These are phyloP conservation scores for Colletotrichum brevisporum DNA, from an alignment of 2,329 filamentous ascomycete species.

Conservation along the genomic window DNA sequence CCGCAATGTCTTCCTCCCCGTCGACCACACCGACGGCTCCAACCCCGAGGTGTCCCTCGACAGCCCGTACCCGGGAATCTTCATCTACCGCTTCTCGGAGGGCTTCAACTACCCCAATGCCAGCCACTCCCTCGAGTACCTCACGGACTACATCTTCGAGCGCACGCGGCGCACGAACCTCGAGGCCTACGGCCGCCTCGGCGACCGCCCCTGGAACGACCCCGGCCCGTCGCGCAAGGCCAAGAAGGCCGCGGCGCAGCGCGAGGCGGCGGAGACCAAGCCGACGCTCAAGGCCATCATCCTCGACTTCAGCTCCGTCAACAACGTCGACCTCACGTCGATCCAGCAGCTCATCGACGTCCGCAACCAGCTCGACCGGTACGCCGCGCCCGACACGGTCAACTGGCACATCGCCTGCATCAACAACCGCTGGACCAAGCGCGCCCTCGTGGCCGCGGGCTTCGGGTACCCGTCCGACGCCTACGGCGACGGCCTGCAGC, in stretches of 20 bases:
- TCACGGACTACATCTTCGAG: conserved; percentile 76
- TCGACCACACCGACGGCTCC: conserved; percentile 89
- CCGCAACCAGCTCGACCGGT: conserved; percentile 91
- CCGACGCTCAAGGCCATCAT: conserved; percentile 90
- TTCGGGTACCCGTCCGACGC: conserved; percentile 82
- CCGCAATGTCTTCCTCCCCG: conserved; percentile 88
- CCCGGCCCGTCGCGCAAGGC: conserved; percentile 76
- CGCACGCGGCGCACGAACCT: conserved; percentile 84
- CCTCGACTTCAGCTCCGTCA: conserved; percentile 93
- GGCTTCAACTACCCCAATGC: conserved; percentile 98
- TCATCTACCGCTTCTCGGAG: conserved; percentile 95
- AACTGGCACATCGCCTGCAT: conserved; percentile 98
- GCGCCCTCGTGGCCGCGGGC: conserved; percentile 86
- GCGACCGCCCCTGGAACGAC: conserved; percentile 96
- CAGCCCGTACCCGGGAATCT: conserved; percentile 89
- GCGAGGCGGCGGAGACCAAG: conserved; percentile 62
- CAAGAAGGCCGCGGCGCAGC: conserved; percentile 56
- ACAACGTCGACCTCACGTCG: conserved; percentile 93
- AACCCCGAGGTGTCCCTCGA: conserved; percentile 88
- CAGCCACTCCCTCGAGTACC: conserved; percentile 86
- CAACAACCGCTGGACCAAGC: conserved; percentile 95
- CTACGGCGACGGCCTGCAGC: conserved; percentile 62
- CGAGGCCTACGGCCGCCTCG: conserved; percentile 72
- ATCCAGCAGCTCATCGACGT: conserved; percentile 95
- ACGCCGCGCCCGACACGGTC: conserved; percentile 83